These are phyloP conservation scores for Penicillium diatomitis DNA, from an alignment of 495 filamentous ascomycete genomes.

Conservation along the genomic window DNA sequence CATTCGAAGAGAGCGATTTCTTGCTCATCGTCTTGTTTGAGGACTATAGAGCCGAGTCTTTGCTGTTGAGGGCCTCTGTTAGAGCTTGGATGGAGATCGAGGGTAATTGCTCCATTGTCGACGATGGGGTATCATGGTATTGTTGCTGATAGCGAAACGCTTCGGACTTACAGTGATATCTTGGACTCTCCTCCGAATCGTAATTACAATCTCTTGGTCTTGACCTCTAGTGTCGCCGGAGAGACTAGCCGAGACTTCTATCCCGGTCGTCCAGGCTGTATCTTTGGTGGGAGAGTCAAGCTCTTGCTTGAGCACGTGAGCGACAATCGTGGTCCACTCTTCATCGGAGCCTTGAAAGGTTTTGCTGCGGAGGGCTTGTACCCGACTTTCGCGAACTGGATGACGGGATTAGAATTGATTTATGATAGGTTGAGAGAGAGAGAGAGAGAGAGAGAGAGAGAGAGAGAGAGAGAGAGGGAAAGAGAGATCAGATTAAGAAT, in stretches of 20 bases:
- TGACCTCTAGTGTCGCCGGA: conserved; percentile 15
- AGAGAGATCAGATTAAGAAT: too few species aligned
- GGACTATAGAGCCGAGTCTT: conserved; percentile 57
- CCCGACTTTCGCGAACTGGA: conserved; percentile 38
- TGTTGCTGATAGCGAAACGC: not conserved
- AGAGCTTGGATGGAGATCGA: too few species aligned
- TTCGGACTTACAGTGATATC: conserved; percentile 42
- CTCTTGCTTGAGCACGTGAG: conserved; percentile 21
- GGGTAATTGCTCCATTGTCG: too few species aligned
- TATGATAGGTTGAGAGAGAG: too few species aligned
- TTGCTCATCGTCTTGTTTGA: conserved; percentile 53
- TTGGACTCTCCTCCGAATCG: conserved; percentile 46
- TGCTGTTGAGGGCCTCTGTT: conserved; percentile 33
- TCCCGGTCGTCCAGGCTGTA: conserved; percentile 8
- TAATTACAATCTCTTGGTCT: conserved; percentile 36
- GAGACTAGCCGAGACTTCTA: conserved; percentile 33
- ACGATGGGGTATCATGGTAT: not conserved
- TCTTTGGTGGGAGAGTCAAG: conserved; percentile 1
- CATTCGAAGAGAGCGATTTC: conserved; percentile 66
- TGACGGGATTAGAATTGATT: conserved; percentile 9
- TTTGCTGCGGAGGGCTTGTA: conserved; percentile 40
- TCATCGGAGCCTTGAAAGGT: conserved; percentile 44
- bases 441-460: too few species aligned
- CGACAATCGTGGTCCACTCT: conserved; percentile 49
- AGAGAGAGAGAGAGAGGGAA: too few species aligned